phyloP scores from a whole-genome alignment of 2,329 filamentous ascomycete genomes.

The Colletotrichum lindemuthianum region DNA sequence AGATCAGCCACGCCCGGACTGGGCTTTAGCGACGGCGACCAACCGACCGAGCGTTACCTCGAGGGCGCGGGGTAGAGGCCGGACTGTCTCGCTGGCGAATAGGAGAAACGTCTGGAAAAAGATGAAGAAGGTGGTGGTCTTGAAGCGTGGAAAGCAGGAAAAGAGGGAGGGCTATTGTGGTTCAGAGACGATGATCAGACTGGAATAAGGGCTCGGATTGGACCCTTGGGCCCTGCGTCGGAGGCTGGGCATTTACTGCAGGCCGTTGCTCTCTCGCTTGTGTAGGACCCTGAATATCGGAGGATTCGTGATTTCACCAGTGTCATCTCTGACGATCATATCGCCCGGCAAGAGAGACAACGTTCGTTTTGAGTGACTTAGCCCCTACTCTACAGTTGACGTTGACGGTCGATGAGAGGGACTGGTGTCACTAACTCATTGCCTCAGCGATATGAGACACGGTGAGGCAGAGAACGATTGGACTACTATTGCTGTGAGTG shows the following conservation, averaged over 20 bases:
- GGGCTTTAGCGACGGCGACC: neutral
- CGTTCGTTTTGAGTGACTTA: neutral
- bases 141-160: conserved; percentile 9
- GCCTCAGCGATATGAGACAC: too few species aligned
- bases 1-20: conserved; percentile 14
- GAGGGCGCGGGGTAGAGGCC: conserved; percentile 1
- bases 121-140: neutral
- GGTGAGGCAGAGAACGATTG: too few species aligned
- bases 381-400: too few species aligned
- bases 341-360: neutral
- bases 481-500: too few species aligned
- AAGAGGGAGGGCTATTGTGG: neutral
- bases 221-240: neutral
- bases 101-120: neutral
- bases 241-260: neutral
- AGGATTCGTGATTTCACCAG: neutral
- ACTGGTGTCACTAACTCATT: too few species aligned
- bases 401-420: too few species aligned
- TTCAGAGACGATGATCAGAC: conserved; percentile 1
- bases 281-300: conserved; percentile 2
- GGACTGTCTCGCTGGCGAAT: neutral
- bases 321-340: neutral
- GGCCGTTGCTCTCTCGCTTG: neutral
- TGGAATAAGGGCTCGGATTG: neutral
- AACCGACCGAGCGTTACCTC: neutral